Evolutionary conservation across 371 early-diverging fungal species (phyloP).

Genomic region (Mortierella sp.): DNA sequence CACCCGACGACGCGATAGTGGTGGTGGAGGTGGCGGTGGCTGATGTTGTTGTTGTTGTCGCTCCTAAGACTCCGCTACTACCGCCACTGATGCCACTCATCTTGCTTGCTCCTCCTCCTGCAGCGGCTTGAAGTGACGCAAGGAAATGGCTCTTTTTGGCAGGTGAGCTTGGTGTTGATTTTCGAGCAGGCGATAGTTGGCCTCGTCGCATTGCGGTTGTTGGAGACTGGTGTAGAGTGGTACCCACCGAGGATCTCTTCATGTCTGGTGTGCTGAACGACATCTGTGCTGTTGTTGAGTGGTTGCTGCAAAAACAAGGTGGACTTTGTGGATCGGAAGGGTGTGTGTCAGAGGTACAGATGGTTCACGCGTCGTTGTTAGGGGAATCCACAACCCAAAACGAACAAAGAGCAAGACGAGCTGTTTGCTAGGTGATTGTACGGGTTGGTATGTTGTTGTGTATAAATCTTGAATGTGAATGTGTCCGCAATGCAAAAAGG

Average conservation of each 20-base stretch:
- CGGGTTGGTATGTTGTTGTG: neutral
- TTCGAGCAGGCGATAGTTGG: constrained; percentile 14
- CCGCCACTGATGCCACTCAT: neutral
- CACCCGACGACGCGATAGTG: neutral
- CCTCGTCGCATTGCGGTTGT: neutral
- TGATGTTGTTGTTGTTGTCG: neutral
- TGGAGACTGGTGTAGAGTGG: constrained; percentile 11
- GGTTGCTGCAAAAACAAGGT: neutral
- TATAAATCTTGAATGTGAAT: too few species aligned
- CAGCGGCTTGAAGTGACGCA: neutral
- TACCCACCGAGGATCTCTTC: neutral
- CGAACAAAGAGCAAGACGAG: neutral
- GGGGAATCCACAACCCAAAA: neutral
- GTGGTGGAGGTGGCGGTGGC: neutral
- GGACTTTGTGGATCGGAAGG: neutral
- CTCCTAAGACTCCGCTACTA: neutral
- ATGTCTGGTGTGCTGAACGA: constrained; percentile 22
- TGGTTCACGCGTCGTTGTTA: neutral
- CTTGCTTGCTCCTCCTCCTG: constrained; percentile 2
- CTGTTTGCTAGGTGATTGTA: neutral
- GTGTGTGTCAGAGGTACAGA: neutral
- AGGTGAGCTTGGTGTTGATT: constrained; percentile 1
- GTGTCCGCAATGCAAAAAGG: too few species aligned
- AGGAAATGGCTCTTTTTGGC: neutral
- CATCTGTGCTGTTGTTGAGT: neutral